phyloP scores from a whole-genome alignment of 352 stramenopile species.

The Globisporangium echinulatum region DNA sequence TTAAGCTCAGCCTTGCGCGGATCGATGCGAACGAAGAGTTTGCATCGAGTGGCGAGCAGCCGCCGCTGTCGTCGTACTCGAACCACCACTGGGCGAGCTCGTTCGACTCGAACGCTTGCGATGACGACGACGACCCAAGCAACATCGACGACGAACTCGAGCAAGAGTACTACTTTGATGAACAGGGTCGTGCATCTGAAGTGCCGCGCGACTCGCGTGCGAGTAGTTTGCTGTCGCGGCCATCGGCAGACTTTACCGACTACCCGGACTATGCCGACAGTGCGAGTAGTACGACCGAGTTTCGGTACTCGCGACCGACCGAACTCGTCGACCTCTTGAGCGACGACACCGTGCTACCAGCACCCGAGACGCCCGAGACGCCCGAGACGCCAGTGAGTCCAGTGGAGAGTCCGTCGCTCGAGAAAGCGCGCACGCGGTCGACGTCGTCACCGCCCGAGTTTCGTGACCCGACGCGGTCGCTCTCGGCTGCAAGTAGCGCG shows the following conservation, averaged over 20 bases:
- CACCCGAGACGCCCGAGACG: background rate
- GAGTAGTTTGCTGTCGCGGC: background rate
- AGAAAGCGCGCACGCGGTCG: conserved; percentile 1
- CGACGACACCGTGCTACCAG: background rate
- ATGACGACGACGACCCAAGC: background rate
- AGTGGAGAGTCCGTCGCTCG: background rate
- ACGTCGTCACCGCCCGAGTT: conserved; percentile 1
- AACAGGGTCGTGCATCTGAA: conserved; percentile 9
- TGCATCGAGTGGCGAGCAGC: background rate
- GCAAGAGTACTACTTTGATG: conserved; percentile 13
- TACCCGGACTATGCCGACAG: background rate
- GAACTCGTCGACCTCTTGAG: conserved; percentile 4
- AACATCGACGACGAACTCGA: conserved; percentile 1
- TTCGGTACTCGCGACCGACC: background rate
- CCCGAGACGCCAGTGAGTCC: background rate
- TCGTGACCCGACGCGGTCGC: background rate
- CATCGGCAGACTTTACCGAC: background rate
- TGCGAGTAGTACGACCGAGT: background rate
- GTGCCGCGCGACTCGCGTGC: conserved; percentile 3
- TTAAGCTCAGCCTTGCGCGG: conserved; percentile 11
- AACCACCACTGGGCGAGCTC: conserved; percentile 7
- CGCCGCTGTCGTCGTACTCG: background rate
- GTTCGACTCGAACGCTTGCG: conserved; percentile 5
- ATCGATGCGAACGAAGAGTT: conserved; percentile 9
- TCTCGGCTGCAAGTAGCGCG: background rate